Conservation (phyloP, 1,139 yeast genomes). For the Hemisphaericaspora subhashii region DNA sequence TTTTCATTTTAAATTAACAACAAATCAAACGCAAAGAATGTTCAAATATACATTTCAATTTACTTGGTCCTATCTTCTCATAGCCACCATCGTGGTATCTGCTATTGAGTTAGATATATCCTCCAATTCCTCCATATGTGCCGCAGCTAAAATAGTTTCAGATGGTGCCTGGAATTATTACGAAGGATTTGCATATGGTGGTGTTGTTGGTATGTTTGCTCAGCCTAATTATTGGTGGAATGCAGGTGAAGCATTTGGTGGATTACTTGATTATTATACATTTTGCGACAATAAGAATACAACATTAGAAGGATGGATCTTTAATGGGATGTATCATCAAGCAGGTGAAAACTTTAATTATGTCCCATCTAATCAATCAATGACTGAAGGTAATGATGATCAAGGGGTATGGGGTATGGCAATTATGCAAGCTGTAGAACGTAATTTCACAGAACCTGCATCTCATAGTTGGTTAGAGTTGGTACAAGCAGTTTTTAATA, state of each 20-base stretch:
- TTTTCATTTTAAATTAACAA: background rate
- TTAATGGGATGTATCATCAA: constrained; percentile 49
- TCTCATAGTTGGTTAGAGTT: constrained; percentile 66
- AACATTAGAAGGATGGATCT: constrained; percentile 39
- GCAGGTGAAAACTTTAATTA: constrained; percentile 54
- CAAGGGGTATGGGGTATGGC: constrained; percentile 72
- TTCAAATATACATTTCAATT: background rate
- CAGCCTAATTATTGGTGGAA: constrained; percentile 74
- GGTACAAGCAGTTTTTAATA: constrained; percentile 74
- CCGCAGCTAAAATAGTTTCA: constrained; percentile 48
- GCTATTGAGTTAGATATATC: constrained; percentile 21
- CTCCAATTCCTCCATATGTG: constrained; percentile 41
- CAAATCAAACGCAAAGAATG: background rate
- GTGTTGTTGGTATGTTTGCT: constrained; percentile 59
- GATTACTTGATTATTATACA: constrained; percentile 52
- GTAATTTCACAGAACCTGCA: constrained; percentile 53
- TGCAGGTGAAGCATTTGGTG: constrained; percentile 69
- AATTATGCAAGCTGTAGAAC: constrained; percentile 59
- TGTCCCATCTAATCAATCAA: constrained; percentile 58
- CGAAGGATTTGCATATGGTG: constrained; percentile 52
- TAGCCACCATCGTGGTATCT: constrained; percentile 6
- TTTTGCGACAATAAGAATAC: constrained; percentile 46
- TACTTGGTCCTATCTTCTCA: background rate
- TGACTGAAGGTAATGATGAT: constrained; percentile 71
- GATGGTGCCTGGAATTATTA: constrained; percentile 61